These are phyloP conservation scores for Babesia sp. DNA, from an alignment of 169 alveolate species.

Conservation along the genomic window DNA sequence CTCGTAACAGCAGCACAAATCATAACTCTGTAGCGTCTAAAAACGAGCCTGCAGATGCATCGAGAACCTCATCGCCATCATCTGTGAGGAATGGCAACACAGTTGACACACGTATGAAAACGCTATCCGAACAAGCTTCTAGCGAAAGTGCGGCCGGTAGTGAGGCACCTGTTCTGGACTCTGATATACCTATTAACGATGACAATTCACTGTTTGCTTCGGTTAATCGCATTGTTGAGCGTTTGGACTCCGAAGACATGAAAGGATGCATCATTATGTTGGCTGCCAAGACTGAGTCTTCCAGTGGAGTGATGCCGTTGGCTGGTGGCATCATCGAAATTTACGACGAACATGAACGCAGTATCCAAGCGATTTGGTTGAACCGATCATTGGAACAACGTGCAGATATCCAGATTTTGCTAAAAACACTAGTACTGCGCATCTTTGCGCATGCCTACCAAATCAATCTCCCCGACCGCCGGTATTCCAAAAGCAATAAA, in stretches of 20 bases:
- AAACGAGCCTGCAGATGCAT: not conserved
- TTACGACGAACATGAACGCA: conserved; percentile 58
- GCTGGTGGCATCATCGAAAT: conserved; percentile 67
- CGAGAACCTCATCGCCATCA: not conserved
- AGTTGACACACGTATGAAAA: not conserved
- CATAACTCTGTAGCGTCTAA: not conserved
- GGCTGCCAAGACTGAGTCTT: conserved; percentile 16
- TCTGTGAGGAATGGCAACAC: not conserved
- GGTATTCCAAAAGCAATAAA: conserved; percentile 24
- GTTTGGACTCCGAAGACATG: conserved; percentile 58
- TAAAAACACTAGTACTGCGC: conserved; percentile 44
- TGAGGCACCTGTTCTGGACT: not conserved
- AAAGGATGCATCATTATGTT: conserved; percentile 61
- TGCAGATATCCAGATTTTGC: conserved; percentile 12
- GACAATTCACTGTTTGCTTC: conserved; percentile 16
- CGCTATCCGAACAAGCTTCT: not conserved
- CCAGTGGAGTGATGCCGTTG: conserved; percentile 29
- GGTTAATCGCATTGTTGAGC: conserved; percentile 36
- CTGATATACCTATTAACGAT: conserved; percentile 14
- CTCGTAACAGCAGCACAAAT: not conserved
- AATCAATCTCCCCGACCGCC: conserved; percentile 27
- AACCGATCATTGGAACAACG: conserved; percentile 20
- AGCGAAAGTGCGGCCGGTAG: not conserved
- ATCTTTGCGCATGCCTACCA: conserved; percentile 68
- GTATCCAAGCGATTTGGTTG: conserved; percentile 57